Conservation (phyloP, 306 rosid genomes). For the Cicer pinnatifidum region DNA sequence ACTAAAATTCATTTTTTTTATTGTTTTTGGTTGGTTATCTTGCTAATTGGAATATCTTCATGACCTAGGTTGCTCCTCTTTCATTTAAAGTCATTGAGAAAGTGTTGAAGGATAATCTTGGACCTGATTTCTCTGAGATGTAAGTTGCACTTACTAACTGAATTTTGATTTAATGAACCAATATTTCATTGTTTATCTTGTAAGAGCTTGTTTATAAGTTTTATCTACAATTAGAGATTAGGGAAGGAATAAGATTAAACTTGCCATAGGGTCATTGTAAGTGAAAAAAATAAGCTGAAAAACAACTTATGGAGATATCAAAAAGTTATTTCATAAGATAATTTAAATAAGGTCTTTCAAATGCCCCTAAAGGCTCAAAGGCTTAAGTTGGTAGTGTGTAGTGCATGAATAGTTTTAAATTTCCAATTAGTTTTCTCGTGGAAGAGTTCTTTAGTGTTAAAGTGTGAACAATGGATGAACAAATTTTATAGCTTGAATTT, state of each 20-base stretch:
- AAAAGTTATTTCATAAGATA: not conserved
- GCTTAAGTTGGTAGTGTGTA: not conserved
- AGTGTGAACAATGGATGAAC: constrained; percentile 11
- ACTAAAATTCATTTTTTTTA: not conserved
- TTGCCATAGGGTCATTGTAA: not conserved
- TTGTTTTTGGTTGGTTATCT: constrained; percentile 29
- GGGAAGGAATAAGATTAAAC: not conserved
- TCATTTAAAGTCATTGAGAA: constrained; percentile 62
- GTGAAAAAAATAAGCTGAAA: not conserved
- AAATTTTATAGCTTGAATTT: constrained; percentile 19
- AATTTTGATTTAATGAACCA: constrained; percentile 25
- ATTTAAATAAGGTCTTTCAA: not conserved
- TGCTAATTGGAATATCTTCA: constrained; percentile 45
- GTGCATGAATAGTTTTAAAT: constrained; percentile 13
- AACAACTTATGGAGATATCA: not conserved
- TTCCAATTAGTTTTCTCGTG: not conserved
- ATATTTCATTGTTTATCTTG: not conserved
- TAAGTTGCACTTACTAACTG: constrained; percentile 53
- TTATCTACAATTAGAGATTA: not conserved
- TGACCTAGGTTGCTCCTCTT: constrained; percentile 77
- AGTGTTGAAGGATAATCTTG: constrained; percentile 62
- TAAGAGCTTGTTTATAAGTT: not conserved
- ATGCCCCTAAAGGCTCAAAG: not conserved
- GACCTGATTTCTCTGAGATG: constrained; percentile 68
- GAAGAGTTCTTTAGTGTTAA: not conserved